Percentiles rank a stretch among this genome's conserved stretches.
Evolutionary conservation across 176 grass and related monocot genomes (phyloP).

Genomic region (Alopecurus myosuroides): DNA sequence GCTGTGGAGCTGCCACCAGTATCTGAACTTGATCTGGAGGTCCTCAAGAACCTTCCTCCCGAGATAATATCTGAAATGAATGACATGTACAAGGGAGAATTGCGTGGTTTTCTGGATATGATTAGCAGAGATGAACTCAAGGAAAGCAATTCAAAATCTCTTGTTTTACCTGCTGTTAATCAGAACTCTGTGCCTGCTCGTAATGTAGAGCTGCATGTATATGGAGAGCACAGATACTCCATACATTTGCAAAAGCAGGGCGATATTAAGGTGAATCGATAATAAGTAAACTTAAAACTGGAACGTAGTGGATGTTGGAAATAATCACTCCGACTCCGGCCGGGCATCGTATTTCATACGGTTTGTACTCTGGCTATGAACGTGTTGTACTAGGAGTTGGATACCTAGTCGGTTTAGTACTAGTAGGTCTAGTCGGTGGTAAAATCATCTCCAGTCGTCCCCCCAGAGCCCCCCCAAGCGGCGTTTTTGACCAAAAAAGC

Average conservation of each 20-base stretch:
- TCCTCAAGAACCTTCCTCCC: constrained; percentile 77
- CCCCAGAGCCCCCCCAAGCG: no score
- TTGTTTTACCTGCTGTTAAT: constrained; percentile 12
- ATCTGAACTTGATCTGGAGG: constrained; percentile 71
- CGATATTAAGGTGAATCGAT: constrained; percentile 34
- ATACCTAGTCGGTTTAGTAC: no score
- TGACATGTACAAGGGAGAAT: constrained; percentile 74
- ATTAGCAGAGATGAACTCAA: constrained; percentile 19
- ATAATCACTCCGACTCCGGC: no score
- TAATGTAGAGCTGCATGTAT: constrained; percentile 3
- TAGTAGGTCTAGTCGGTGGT: no score
- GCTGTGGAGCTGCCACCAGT: constrained; percentile 56
- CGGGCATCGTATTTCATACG: no score
- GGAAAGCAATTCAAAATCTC: constrained; percentile 25
- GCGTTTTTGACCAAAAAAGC: no score
- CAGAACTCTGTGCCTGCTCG: constrained; percentile 5
- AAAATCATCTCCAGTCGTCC: no score
- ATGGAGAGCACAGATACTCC: constrained; percentile 4
- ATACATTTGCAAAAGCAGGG: neutral
- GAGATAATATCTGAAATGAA: constrained; percentile 93
- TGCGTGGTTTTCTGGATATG: constrained; percentile 48
- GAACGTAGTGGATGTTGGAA: constrained; percentile 16
- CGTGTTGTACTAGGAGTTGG: no score
- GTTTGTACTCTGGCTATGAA: no score
- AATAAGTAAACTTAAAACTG: constrained; percentile 5